These are phyloP conservation scores for Solanum virginianum DNA, from an alignment of 257 asterid genomes.

Conservation along the genomic window DNA sequence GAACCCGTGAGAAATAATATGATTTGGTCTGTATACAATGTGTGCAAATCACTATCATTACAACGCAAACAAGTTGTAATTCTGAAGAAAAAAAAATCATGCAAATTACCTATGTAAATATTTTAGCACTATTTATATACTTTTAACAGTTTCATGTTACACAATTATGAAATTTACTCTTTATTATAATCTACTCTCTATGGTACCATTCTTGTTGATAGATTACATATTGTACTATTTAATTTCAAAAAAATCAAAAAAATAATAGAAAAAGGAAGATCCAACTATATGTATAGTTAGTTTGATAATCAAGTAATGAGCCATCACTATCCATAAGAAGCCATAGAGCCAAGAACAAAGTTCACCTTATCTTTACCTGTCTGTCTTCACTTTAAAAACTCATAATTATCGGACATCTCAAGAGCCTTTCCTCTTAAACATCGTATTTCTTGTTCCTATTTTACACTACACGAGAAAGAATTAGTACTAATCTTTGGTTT, in stretches of 20 bases:
- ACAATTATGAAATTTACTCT: background rate
- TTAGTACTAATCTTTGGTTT: background rate
- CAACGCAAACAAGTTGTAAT: background rate
- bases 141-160: background rate
- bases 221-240: background rate
- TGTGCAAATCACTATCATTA: background rate
- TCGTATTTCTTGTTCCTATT: background rate
- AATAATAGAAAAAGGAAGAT: background rate
- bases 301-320: background rate
- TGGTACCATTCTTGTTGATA: background rate
- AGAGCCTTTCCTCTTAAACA: background rate
- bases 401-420: background rate
- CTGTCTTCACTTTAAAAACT: background rate
- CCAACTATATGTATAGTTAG: background rate
- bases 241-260: background rate
- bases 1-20: too few relatives aligned
- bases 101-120: background rate
- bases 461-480: background rate
- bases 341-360: background rate
- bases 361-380: background rate
- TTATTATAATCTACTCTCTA: background rate
- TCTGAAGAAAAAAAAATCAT: background rate
- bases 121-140: background rate
- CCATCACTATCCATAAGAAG: background rate
- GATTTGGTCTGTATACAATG: background rate